Evolutionary conservation across 306 rosid species (phyloP).

Genomic region (Trichosanthes truncata): DNA sequence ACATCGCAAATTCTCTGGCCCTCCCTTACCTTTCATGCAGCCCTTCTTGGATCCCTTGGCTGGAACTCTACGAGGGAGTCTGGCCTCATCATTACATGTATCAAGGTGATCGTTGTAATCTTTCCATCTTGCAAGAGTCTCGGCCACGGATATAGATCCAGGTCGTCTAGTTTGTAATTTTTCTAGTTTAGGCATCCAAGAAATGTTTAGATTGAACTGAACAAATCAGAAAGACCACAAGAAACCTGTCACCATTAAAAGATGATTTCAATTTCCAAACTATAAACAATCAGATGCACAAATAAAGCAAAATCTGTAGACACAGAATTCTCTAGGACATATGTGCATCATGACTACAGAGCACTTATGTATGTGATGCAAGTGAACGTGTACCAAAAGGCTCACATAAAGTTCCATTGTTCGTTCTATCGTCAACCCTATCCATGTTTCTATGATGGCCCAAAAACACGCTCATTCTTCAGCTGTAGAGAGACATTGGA

Average conservation of each 20-base stretch:
- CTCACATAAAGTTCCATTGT: background rate
- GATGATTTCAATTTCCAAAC: background rate
- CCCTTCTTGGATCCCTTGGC: slow-evolving; percentile 89
- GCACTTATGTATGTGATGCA: background rate
- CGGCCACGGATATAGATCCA: slow-evolving; percentile 51
- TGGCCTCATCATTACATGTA: slow-evolving; percentile 26
- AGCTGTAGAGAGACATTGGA: background rate
- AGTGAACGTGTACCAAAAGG: background rate
- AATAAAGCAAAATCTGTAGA: background rate
- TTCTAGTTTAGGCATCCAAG: slow-evolving; percentile 41
- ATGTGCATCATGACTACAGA: background rate
- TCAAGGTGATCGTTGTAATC: slow-evolving; percentile 55
- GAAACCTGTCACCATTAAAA: background rate
- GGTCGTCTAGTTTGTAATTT: slow-evolving; percentile 35
- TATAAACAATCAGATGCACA: background rate
- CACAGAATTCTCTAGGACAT: background rate
- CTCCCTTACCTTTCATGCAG: slow-evolving; percentile 94
- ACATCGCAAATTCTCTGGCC: slow-evolving; percentile 82
- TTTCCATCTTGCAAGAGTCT: slow-evolving; percentile 58
- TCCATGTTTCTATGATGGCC: background rate
- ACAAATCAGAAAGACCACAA: background rate
- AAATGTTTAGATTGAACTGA: slow-evolving; percentile 17
- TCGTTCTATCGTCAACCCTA: background rate
- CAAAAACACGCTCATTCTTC: background rate
- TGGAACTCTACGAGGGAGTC: slow-evolving; percentile 50